A percentile compares a stretch with the other conserved stretches of the same genome.
phyloP scores from a whole-genome alignment of 2,329 filamentous ascomycete genomes.

The Paecilomyces formosus region DNA sequence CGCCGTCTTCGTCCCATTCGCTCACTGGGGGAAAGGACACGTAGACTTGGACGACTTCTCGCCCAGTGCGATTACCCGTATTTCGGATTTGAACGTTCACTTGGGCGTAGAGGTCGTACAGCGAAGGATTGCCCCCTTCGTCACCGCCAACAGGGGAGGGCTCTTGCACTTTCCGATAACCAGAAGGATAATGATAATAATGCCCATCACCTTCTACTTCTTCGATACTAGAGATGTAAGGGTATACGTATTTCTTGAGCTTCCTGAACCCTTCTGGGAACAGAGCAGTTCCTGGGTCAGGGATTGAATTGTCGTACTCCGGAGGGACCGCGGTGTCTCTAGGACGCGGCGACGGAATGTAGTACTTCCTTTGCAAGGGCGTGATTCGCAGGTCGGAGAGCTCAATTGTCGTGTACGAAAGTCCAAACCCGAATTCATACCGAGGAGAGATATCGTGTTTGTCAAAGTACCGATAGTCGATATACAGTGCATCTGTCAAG shows the following conservation, averaged over 20 bases:
- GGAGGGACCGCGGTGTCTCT: conserved; percentile 42
- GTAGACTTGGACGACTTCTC: conserved; percentile 55
- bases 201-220: conserved; percentile 35
- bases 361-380: conserved; percentile 42
- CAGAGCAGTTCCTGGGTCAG: conserved; percentile 49
- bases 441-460: conserved; percentile 65
- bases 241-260: conserved; percentile 65
- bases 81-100: conserved; percentile 43
- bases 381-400: conserved; percentile 49
- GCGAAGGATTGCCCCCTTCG: conserved; percentile 41
- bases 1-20: conserved; percentile 16
- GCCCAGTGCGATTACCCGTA: conserved; percentile 39
- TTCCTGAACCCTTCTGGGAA: conserved; percentile 56
- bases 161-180: conserved; percentile 44
- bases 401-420: conserved; percentile 71
- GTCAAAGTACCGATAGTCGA: conserved; percentile 89
- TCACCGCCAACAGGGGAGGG: conserved; percentile 62
- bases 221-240: conserved; percentile 52
- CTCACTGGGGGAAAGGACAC: conserved; percentile 53
- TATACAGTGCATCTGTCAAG: conserved; percentile 74
- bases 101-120: conserved; percentile 44
- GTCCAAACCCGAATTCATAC: conserved; percentile 79
- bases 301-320: conserved; percentile 48
- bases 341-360: conserved; percentile 37
- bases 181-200: conserved; percentile 50